Base-by-base conservation (phyloP, 352 stramenopile species). In the Phytophthora idaei region DNA sequence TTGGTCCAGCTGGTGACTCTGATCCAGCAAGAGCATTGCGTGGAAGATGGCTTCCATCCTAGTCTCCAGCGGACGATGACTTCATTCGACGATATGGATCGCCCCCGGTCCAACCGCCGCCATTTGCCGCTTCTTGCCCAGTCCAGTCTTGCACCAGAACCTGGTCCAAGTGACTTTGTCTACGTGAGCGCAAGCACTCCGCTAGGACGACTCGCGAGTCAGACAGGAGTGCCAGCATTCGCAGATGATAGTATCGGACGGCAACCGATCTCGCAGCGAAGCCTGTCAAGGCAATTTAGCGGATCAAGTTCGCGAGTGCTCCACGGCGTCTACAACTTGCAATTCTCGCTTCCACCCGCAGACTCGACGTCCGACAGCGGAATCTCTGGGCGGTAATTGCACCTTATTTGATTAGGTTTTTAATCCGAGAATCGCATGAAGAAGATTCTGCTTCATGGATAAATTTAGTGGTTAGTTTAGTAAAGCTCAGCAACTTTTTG, bases 1-100 rank as follows among this genome's bases (percentile, higher is more conserved):
- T 57, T 90, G 37, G 14, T 79, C 0, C 61, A 73, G 10, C 56
- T 88, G 11, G 60, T 88, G 39, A 52, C 42, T 15, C 44, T 83
- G 17, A 67, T 69, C 9, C 67, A 70, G 32, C 67, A 74, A 15
- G 67, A 70, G 9, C n/a, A 57, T 1, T 42, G 36, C 12, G 14
- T 64, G 10, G 61, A 71, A n/a, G 49, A 60, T 32, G 61, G 45
- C 12, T 3, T 32, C 8, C 29, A 64, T 28, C n/a, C 48, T 25
- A 29, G 37, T 17, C 8, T 67, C 9, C 59, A 73, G 31, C 52
- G 59, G 6, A 73, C 48, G 0, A 48, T 70, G 61, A 50, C 61
- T 1, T 70, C 61, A 5, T 62, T 66, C 7, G 54, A 74, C 6
- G 61, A 74, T 47, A 31, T 67, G 27, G 28, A 55, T 42, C n/a